Evolutionary conservation across 176 grass and related monocot species (phyloP), one percentile per base, ranked within the genome.

Genomic region (Tillandsia leiboldiana): DNA sequence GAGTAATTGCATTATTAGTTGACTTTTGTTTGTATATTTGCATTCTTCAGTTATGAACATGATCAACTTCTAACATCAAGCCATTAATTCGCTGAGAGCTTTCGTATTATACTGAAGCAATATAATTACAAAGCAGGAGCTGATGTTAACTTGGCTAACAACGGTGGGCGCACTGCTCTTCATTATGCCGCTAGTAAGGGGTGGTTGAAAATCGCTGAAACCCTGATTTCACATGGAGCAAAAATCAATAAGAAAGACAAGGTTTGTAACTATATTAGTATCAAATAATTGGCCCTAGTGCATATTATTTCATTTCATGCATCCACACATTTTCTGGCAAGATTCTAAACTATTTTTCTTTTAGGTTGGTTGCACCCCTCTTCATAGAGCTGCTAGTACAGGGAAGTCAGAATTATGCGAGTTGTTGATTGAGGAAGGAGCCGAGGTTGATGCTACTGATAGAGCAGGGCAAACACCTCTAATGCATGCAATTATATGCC

Each of bases 141-240:
- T 79, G 75, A 99, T 88, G 84, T 85, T 67, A 73, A 93, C 70
- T 79, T 99, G 63, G 66, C 72, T 73, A 99, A 88, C 72, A 72
- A 93, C 82, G 94, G 82, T 78, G 94, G 89, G 33, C 81, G 94
- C 70, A 93, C 94, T 79, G 79, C 94, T 88, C 94, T 93, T 83
- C 94, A 99, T 52, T 99, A 99, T 75, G 87, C 89, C 77, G 77
- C 94, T 29, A 99, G 94, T 53, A 93, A 93, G 80, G 94, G 94
- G 48, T 69, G 80, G 61, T 63, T 85, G 65, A 75, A 80, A 71
- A 83, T 90, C 72, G 94, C 89, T 76, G 84, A 90, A 86, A 73
- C 74, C 52, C 57, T 99, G 51, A 83, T 90, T 79, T 62, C 74
- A 11, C 86, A 80, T 67, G 76, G 77, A 77, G 89, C 89, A 85